These are phyloP conservation scores for Clavaria fumosa DNA, from an alignment of 768 basidiomycete species.

Conservation along the genomic window DNA sequence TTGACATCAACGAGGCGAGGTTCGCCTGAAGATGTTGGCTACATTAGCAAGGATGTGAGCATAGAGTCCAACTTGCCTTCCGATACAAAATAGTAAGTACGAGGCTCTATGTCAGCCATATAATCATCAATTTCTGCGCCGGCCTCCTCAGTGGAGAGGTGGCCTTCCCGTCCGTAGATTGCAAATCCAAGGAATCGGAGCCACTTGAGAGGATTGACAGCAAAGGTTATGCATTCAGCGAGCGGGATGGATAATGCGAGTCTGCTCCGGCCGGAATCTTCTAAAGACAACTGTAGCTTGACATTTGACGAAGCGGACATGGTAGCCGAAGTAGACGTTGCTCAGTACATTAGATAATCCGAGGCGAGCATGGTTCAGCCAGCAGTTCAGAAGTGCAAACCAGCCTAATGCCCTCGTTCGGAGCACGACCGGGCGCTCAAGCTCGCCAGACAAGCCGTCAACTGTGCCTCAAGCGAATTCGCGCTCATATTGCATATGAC, in stretches of 20 bases:
- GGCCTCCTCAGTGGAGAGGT: constrained; percentile 3
- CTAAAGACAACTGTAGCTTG: no score
- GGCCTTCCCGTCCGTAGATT: constrained; percentile 3
- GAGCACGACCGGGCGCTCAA: no score
- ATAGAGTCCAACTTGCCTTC: constrained; percentile 4
- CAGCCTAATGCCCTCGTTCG: no score
- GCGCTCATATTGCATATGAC: no score
- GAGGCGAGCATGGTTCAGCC: no score
- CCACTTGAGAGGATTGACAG: constrained; percentile 3
- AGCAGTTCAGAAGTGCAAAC: no score
- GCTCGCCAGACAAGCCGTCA: no score
- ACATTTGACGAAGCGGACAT: no score
- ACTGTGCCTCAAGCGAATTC: no score
- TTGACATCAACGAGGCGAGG: constrained; percentile 4
- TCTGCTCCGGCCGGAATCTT: no score
- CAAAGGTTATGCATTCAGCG: constrained; percentile 2
- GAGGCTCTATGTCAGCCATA: constrained; percentile 2
- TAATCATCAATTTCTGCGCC: constrained; percentile 1
- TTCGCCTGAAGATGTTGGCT: constrained; percentile 1
- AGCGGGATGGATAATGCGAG: constrained; percentile 4
- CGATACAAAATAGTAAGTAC: constrained; percentile 4
- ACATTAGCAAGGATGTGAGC: constrained; percentile 3
- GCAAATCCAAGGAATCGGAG: constrained; percentile 3
- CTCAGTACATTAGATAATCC: no score
- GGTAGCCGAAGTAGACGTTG: no score